Conservation (phyloP, 495 filamentous ascomycete species). For the Viridothelium virens region DNA sequence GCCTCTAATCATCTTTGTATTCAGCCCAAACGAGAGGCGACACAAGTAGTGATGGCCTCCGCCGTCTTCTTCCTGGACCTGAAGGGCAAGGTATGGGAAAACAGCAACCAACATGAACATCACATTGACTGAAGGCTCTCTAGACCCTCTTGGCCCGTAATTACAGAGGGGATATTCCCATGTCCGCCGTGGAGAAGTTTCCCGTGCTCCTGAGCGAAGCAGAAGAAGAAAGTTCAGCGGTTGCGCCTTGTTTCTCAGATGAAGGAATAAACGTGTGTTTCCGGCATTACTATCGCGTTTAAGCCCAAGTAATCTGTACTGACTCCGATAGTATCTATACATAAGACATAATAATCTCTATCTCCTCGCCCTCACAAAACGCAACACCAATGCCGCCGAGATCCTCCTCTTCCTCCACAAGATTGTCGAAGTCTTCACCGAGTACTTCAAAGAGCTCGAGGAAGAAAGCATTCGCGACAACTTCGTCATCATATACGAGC, state of each 20-base stretch:
- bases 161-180: slow-evolving; percentile 97
- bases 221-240: slow-evolving; percentile 97
- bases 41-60: slow-evolving; percentile 67
- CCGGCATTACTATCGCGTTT: not conserved
- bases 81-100: slow-evolving; percentile 83
- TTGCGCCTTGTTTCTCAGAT: slow-evolving; percentile 96
- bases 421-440: slow-evolving; percentile 96
- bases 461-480: slow-evolving; percentile 99
- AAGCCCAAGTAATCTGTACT: not conserved
- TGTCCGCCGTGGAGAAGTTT: slow-evolving; percentile 99
- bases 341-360: slow-evolving; percentile 99
- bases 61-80: slow-evolving; percentile 98
- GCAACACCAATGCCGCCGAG: slow-evolving; percentile 98
- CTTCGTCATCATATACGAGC: slow-evolving; percentile 98
- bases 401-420: slow-evolving; percentile 98
- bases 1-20: not conserved
- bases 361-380: slow-evolving; percentile 94
- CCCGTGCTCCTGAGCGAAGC: slow-evolving; percentile 94
- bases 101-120: not conserved
- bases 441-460: slow-evolving; percentile 99
- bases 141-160: slow-evolving; percentile 97
- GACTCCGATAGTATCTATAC: slow-evolving; percentile 75
- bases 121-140: not conserved
- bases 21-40: not conserved
- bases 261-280: slow-evolving; percentile 89